Evolutionary conservation across 192 early-diverging fungal species (phyloP).

Genomic region (Podila epigama): DNA sequence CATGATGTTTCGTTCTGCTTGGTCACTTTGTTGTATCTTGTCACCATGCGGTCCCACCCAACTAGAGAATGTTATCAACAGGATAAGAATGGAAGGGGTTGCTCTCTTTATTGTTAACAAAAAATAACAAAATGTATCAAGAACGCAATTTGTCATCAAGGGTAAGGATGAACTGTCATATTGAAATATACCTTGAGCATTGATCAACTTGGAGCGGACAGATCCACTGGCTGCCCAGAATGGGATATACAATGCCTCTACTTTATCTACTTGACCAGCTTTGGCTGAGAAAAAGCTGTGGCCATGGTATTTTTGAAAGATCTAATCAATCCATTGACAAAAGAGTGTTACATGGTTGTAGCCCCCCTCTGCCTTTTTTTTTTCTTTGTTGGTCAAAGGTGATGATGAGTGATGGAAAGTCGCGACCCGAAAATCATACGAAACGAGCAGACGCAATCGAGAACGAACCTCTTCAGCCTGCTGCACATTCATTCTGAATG

Average conservation of each 20-base stretch:
- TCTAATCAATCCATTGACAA: slow-evolving; percentile 18
- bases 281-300: slow-evolving; percentile 62
- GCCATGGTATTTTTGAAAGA: slow-evolving; percentile 58
- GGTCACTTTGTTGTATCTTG: slow-evolving; percentile 50
- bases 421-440: neutral
- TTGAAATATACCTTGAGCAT: slow-evolving; percentile 55
- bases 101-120: neutral
- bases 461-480: slow-evolving; percentile 56
- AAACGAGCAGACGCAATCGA: neutral
- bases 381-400: too few species aligned
- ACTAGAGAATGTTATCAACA: slow-evolving; percentile 1
- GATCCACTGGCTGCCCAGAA: slow-evolving; percentile 62
- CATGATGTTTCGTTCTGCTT: slow-evolving; percentile 53
- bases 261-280: slow-evolving; percentile 32
- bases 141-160: too few species aligned
- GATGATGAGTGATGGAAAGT: neutral
- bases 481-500: slow-evolving; percentile 54
- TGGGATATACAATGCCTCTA: slow-evolving; percentile 57
- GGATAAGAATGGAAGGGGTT: neutral
- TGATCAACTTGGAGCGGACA: slow-evolving; percentile 50
- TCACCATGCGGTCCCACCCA: slow-evolving; percentile 53
- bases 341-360: too few species aligned
- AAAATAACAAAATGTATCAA: neutral
- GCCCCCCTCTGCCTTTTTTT: too few species aligned
- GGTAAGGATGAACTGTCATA: neutral